Base-by-base conservation (phyloP, 345 rosid genomes). In the Rhizophora mangle region DNA sequence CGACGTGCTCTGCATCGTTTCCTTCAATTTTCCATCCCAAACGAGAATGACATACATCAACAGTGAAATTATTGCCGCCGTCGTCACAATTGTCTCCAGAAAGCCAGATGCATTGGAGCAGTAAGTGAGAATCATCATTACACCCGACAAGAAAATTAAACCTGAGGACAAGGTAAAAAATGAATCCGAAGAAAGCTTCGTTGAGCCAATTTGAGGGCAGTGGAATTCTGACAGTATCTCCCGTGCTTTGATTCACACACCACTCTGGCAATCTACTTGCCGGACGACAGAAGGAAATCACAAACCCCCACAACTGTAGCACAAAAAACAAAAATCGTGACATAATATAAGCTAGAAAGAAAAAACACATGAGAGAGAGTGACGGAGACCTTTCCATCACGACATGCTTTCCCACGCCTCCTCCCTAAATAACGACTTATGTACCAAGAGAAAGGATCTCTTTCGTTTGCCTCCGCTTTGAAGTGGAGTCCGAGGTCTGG, bases 211-310 rank as follows among this genome's bases (percentile, higher is more conserved):
- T n/a, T 15, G 64, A 52, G 43, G 71, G 71, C 16, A 68, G 63
- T 36, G 46, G 56, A 5, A 52, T 59, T 5, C 9, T 57, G 29
- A 68, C 43, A 9, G 57, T 58, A 29, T 32, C 39, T 43, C 57
- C 71, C 5, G 11, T 57, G 5, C 21, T 68, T 43, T 68, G 71
- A 68, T 39, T 37, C 54, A 22, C 11, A 64, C 59, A 68, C 8
- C 39, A 58, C 39, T 58, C 27, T 8, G 71, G 71, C 58, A 68
- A 37, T 68, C 60, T 62, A 36, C n/a, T 43, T 58, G 21, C 71
- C 8, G 71, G 71, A 32, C 37, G 58, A 20, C 71, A 68, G 58
- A 39, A 52, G 15, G 21, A 46, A 9, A 60, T 32, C 1, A 31
- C 29, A 34, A 32, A 16, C 8, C 3, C 2, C 3, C 3, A 2